Evolutionary conservation across 192 early-diverging fungal genomes (phyloP).

Genomic region (Coemansia aciculifera): DNA sequence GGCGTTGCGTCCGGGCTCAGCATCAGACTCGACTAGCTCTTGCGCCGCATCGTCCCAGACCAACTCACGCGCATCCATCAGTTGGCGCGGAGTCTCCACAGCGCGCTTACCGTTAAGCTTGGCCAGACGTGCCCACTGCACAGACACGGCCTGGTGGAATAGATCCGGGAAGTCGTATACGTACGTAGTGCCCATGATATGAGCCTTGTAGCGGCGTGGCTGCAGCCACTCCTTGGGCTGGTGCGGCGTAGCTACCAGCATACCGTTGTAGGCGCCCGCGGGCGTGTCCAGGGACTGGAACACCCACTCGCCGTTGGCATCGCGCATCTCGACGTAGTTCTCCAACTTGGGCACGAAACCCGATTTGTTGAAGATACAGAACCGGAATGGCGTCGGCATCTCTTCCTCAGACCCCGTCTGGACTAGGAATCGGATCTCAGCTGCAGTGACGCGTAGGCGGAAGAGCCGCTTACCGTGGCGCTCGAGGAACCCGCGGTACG

Average conservation of each 20-base stretch:
- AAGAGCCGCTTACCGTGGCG: conserved; percentile 94
- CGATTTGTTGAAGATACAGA: conserved; percentile 88
- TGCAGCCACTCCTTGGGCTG: conserved; percentile 95
- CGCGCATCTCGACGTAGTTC: conserved; percentile 88
- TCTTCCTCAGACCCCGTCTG: conserved; percentile 65
- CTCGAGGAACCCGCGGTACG: conserved; percentile 86
- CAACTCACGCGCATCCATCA: conserved; percentile 82
- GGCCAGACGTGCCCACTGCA: conserved; percentile 68
- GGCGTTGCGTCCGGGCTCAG: conserved; percentile 86
- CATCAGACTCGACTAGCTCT: conserved; percentile 67
- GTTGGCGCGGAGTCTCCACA: conserved; percentile 56
- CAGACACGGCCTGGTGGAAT: conserved; percentile 85
- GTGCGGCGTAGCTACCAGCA: conserved; percentile 79
- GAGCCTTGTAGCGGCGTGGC: conserved; percentile 96
- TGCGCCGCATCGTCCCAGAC: conserved; percentile 79
- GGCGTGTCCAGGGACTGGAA: conserved; percentile 81
- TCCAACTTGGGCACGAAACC: conserved; percentile 91
- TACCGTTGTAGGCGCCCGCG: conserved; percentile 79
- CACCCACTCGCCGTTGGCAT: conserved; percentile 77
- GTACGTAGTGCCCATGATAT: conserved; percentile 96
- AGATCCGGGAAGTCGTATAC: conserved; percentile 99
- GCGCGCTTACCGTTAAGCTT: conserved; percentile 31
- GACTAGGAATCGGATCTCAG: conserved; percentile 93
- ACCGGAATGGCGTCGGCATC: conserved; percentile 80
- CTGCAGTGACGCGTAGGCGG: conserved; percentile 91